These are phyloP conservation scores for Colletotrichum camelliae DNA, from an alignment of 2,329 filamentous ascomycete species.

Conservation along the genomic window DNA sequence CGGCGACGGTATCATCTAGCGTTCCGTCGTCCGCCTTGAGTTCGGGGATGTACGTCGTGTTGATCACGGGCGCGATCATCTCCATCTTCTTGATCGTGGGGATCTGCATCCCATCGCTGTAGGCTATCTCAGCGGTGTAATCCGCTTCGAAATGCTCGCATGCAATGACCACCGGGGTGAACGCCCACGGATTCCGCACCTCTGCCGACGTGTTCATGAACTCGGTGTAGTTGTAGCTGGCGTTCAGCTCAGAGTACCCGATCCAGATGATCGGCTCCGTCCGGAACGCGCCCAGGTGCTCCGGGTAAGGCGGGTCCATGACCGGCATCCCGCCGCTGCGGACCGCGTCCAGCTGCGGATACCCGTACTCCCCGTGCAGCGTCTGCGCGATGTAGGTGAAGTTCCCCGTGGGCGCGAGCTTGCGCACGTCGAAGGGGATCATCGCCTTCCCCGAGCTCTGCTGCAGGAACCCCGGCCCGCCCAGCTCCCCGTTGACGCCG, in stretches of 20 bases:
- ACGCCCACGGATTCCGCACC: constrained; percentile 14
- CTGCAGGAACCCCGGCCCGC: neutral
- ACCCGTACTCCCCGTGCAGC: constrained; percentile 33
- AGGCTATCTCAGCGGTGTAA: constrained; percentile 33
- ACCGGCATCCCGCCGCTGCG: constrained; percentile 30
- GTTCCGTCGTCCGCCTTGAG: constrained; percentile 33
- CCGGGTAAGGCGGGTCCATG: constrained; percentile 24
- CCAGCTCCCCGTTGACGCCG: neutral
- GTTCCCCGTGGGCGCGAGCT: constrained; percentile 31
- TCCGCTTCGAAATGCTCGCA: constrained; percentile 39
- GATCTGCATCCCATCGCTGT: constrained; percentile 28
- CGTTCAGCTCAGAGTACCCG: constrained; percentile 31
- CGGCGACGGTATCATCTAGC: constrained; percentile 32
- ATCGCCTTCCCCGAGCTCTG: constrained; percentile 23
- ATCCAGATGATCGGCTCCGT: constrained; percentile 39
- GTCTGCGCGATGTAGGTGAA: constrained; percentile 35
- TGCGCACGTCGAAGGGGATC: constrained; percentile 29
- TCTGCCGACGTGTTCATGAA: constrained; percentile 17
- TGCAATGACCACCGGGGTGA: constrained; percentile 34
- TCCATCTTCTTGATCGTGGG: constrained; percentile 24
- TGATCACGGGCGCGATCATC: constrained; percentile 28
- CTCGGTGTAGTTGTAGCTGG: constrained; percentile 20
- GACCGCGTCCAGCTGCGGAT: constrained; percentile 25
- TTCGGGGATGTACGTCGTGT: constrained; percentile 29
- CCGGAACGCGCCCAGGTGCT: constrained; percentile 34